Evolutionary conservation across 768 basidiomycete genomes (phyloP).

Genomic region (Terana coerulea): DNA sequence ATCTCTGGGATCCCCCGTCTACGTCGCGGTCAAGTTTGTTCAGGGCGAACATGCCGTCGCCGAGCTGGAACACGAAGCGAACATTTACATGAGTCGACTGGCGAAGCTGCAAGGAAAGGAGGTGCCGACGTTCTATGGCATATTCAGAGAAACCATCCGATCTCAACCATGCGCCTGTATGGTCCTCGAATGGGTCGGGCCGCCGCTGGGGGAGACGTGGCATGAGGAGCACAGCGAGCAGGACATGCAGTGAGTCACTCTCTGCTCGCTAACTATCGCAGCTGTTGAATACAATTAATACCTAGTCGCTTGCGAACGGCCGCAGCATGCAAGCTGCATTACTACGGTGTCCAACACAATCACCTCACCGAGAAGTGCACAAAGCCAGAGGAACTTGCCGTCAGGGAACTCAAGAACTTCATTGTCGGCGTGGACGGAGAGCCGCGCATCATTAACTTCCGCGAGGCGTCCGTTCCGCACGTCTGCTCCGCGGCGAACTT

Average conservation of each 20-base stretch:
- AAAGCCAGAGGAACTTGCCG: no score
- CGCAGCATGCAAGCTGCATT: slow-evolving; percentile 33
- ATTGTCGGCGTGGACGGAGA: slow-evolving; percentile 24
- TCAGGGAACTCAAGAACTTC: no score
- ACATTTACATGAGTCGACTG: slow-evolving; percentile 32
- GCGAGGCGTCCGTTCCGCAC: background rate
- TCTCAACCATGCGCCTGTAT: slow-evolving; percentile 29
- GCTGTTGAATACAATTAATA: background rate
- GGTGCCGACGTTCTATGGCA: slow-evolving; percentile 37
- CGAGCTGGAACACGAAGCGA: slow-evolving; percentile 30
- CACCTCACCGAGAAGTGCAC: slow-evolving; percentile 24
- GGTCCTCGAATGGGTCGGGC: slow-evolving; percentile 39
- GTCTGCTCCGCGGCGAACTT: background rate
- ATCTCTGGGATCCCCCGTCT: no score
- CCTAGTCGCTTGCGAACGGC: slow-evolving; percentile 30
- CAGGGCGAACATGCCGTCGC: slow-evolving; percentile 22
- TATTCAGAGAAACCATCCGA: slow-evolving; percentile 29
- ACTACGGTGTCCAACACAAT: slow-evolving; percentile 34
- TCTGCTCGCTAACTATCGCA: background rate
- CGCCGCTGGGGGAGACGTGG: slow-evolving; percentile 14
- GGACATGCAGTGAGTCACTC: slow-evolving; percentile 2
- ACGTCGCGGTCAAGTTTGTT: slow-evolving; percentile 34
- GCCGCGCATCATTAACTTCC: slow-evolving; percentile 36
- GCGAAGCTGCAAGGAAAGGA: slow-evolving; percentile 33
- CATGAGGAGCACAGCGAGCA: slow-evolving; percentile 11